Percentiles rank a stretch among this genome's conserved stretches.
phyloP scores from a whole-genome alignment of 805 yeast genomes.

The Alloascoidea hylecoeti region DNA sequence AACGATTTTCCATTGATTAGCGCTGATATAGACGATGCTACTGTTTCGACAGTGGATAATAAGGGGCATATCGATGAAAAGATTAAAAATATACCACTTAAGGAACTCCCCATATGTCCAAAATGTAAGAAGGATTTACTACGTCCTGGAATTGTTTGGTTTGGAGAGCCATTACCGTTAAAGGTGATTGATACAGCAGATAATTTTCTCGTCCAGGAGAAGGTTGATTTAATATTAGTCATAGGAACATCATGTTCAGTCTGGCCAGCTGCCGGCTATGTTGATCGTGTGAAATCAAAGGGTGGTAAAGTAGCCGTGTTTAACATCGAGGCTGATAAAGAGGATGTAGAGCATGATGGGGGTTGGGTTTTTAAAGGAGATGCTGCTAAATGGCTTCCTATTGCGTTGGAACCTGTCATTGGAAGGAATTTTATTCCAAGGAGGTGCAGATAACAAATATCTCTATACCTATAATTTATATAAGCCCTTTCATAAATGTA shows the following conservation, averaged over 20 bases:
- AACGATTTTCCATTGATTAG: neutral
- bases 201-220: constrained; percentile 40
- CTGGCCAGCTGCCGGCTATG: constrained; percentile 90
- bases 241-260: constrained; percentile 78
- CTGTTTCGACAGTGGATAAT: too few relatives aligned
- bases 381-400: constrained; percentile 58
- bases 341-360: constrained; percentile 24
- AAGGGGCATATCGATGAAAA: constrained; percentile 25
- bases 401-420: constrained; percentile 34
- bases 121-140: constrained; percentile 46
- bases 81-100: constrained; percentile 16
- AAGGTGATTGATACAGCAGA: constrained; percentile 52
- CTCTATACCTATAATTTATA: too few relatives aligned
- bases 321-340: constrained; percentile 46
- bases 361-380: constrained; percentile 74
- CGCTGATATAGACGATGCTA: constrained; percentile 8
- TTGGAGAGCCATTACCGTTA: constrained; percentile 77
- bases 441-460: too few relatives aligned
- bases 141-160: constrained; percentile 91
- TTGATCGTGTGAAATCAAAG: constrained; percentile 53
- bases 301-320: constrained; percentile 82
- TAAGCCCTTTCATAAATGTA: too few relatives aligned
- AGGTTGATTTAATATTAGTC: constrained; percentile 63
- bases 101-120: constrained; percentile 59
- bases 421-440: neutral